Percentiles rank a stretch among this genome's conserved stretches.
phyloP scores from a whole-genome alignment of 75 land plant genomes.

The Pinus taeda region DNA sequence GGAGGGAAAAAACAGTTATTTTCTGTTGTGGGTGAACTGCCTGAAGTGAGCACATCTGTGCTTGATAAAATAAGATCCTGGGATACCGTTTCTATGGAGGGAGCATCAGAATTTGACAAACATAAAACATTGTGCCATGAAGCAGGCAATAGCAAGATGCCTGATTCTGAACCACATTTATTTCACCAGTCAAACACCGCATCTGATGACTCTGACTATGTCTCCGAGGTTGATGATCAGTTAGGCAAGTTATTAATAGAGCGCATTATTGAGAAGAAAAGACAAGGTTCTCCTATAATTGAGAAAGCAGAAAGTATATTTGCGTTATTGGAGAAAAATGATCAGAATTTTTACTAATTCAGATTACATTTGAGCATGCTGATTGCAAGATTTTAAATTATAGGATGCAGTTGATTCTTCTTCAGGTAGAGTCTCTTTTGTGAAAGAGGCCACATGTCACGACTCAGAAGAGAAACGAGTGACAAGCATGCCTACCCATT shows the following conservation, averaged over 20 bases:
- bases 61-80: slow-evolving; percentile 25
- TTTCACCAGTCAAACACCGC: neutral
- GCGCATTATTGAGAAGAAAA: slow-evolving; percentile 75
- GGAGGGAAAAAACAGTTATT: neutral
- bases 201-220: slow-evolving; percentile 12
- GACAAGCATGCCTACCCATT: too few relatives aligned
- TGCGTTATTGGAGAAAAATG: slow-evolving; percentile 33
- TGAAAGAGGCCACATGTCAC: too few relatives aligned
- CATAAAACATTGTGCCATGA: slow-evolving; percentile 22
- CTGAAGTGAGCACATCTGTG: slow-evolving; percentile 19
- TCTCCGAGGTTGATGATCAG: slow-evolving; percentile 30
- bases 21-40: neutral
- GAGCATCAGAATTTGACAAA: slow-evolving; percentile 16
- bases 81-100: slow-evolving; percentile 16
- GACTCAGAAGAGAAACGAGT: too few relatives aligned
- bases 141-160: slow-evolving; percentile 23
- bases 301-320: slow-evolving; percentile 51
- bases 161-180: slow-evolving; percentile 10
- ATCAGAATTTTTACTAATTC: neutral
- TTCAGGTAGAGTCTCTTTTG: too few relatives aligned
- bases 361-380: too few relatives aligned
- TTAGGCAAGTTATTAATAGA: slow-evolving; percentile 49
- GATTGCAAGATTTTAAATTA: too few relatives aligned
- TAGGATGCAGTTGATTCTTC: too few relatives aligned
- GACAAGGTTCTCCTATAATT: slow-evolving; percentile 62